These are phyloP conservation scores for Vickermania spadyakhi DNA, from an alignment of 208 protist genomes.

Conservation along the genomic window DNA sequence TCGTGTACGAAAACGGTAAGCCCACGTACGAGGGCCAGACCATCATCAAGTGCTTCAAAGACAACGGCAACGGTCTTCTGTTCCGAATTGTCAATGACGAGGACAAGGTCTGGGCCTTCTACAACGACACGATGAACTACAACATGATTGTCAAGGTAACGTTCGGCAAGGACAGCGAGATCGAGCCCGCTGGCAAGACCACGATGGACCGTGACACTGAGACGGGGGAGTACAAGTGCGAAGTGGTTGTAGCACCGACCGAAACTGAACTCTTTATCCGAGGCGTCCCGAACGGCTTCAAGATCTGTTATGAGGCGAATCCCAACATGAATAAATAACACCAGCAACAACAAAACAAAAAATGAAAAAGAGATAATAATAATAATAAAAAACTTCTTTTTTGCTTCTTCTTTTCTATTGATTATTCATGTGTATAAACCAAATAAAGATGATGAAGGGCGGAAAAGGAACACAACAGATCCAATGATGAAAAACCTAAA, in stretches of 20 bases:
- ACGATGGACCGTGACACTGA: constrained; percentile 32
- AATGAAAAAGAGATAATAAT: constrained; percentile 1
- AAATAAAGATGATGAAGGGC: constrained; percentile 4
- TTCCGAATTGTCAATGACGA: constrained; percentile 74
- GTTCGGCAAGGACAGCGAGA: constrained; percentile 67
- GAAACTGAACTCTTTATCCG: constrained; percentile 70
- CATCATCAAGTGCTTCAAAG: constrained; percentile 66
- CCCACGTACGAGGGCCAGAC: constrained; percentile 40
- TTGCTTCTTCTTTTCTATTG: constrained; percentile 2
- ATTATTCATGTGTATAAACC: constrained; percentile 1
- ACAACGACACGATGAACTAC: constrained; percentile 78
- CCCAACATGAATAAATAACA: constrained; percentile 15
- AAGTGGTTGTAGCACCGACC: constrained; percentile 38
- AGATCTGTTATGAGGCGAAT: constrained; percentile 68
- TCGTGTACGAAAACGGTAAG: constrained; percentile 54
- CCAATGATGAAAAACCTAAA: not conserved
- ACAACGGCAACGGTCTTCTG: constrained; percentile 76
- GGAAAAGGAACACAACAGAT: not conserved
- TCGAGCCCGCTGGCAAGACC: constrained; percentile 47
- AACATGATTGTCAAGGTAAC: constrained; percentile 60
- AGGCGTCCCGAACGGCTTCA: constrained; percentile 70
- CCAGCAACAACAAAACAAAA: not conserved
- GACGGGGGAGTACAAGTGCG: constrained; percentile 51
- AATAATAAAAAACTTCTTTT: too few species aligned
- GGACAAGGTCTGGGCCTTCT: constrained; percentile 75